Evolutionary conservation across 2,329 filamentous ascomycete genomes (phyloP), one percentile per base, ranked within the genome.

Genomic region (Colletotrichum cereale): DNA sequence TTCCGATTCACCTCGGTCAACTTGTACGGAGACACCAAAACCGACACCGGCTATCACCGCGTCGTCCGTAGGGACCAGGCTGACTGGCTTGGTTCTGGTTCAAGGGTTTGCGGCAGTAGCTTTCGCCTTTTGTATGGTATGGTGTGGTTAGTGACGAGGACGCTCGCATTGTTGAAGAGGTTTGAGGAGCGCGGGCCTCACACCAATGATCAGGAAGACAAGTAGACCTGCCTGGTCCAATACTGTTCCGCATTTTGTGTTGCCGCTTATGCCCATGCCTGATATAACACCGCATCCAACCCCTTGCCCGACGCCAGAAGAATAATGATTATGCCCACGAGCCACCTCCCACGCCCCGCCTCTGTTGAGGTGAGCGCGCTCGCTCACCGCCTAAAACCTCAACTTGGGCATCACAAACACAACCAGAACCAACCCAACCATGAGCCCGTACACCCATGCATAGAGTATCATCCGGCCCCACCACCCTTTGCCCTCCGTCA

Each of bases 401-500:
- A 98, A 82, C 85, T 98, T 98, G 0, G 96, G 96, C 79, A 94
- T 84, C 62, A 96, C 87, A 84, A 96, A 96, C 16, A 98, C 95
- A 74, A 98, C 81, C 79, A 97, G 76, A 44, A 97, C 84, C 24
- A 94, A 88, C 34, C 90, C 82, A n/a, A 97, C 76, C 91, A 94
- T 96, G 73, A 98, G 81, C 38, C 89, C 94, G 76, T 91, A 93
- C 60, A 98, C 95, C 87, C 93, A 92, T 48, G 86, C 92, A 84
- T 96, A 97, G 72, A 98, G 85, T 82, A 96, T 86, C 85, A 97
- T 89, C 63, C 95, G 85, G 7, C 92, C 95, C 90, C 89, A 94
- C 92, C 93, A 97, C 0, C 95, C 95, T 79, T 92, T 91, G 4
- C 95, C 95, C 83, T 98, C 96, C 21, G 92, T 94, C 90, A 97